Conservation (phyloP, 495 filamentous ascomycete species). For the Penicillium robsamsonii region DNA sequence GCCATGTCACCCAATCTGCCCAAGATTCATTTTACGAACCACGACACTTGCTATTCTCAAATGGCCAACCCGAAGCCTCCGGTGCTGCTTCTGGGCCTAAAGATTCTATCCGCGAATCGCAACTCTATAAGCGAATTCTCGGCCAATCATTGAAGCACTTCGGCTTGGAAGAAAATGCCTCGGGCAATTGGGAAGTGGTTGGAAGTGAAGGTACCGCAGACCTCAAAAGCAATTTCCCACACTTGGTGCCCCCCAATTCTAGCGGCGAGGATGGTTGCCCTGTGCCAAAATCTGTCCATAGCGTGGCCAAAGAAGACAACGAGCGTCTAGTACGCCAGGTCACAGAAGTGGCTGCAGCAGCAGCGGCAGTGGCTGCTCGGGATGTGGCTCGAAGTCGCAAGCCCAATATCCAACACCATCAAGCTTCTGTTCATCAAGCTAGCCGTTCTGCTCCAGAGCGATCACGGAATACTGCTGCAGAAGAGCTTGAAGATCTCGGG, state of each 20-base stretch:
- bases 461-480: slow-evolving; percentile 22
- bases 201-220: slow-evolving; percentile 23
- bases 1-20: slow-evolving; percentile 25
- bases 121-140: slow-evolving; percentile 89
- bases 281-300: slow-evolving; percentile 46
- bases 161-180: slow-evolving; percentile 56
- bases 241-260: slow-evolving; percentile 64
- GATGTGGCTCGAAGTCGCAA: slow-evolving; percentile 63
- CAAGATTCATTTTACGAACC: slow-evolving; percentile 45
- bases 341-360: slow-evolving; percentile 88
- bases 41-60: slow-evolving; percentile 32
- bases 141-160: slow-evolving; percentile 83
- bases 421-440: slow-evolving; percentile 26
- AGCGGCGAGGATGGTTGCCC: slow-evolving; percentile 21
- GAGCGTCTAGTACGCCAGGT: slow-evolving; percentile 75
- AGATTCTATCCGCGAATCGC: slow-evolving; percentile 69
- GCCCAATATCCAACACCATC: slow-evolving; percentile 34
- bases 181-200: slow-evolving; percentile 44
- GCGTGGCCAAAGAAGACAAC: slow-evolving; percentile 74
- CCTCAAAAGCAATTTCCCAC: slow-evolving; percentile 46
- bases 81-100: slow-evolving; percentile 26
- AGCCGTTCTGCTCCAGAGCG: slow-evolving; percentile 30
- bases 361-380: slow-evolving; percentile 81
- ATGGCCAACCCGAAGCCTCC: slow-evolving; percentile 32
- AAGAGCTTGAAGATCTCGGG: slow-evolving; percentile 45